Base-by-base conservation (phyloP, 768 basidiomycete genomes). In the Tricholoma saponaceum region DNA sequence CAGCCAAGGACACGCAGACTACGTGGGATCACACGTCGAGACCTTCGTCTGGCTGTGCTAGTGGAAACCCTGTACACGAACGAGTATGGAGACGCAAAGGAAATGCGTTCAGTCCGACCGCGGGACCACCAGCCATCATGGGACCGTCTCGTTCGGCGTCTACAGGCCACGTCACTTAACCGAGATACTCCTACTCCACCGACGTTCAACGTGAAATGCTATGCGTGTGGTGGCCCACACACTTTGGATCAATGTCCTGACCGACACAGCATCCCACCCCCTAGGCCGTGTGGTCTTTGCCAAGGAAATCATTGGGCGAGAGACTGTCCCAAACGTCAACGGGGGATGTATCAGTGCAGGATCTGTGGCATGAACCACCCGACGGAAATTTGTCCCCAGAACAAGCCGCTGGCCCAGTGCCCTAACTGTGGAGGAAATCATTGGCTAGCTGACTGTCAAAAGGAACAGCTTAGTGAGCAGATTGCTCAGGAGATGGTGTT, bases 21-120 rank as follows among this genome's bases (percentile, higher is more conserved):
- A 3, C 72, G 80, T 0, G 78, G 81, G 12, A 74, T 84, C 44
- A 83, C 83, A 0, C 63, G 69, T 5, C 79, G 79, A 28, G 84
- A 85, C 59, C 55, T 83, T 30, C 79, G 82, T 47, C 67, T 83
- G 32, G 83, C 81, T 7, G 66, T 68, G 7, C 67, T 69, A 12
- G 60, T 79, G n/a, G 81, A 85, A 60, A 57, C 23, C 0, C 53
- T 63, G 7, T 65, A 58, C 52, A 18, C 14, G 0, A 14, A 51
- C 9, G 7, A 47, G 4, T 60, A 46, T 44, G 46, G 26, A 9
- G 57, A 54, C 20, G 43, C 35, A 14, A n/a, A 26, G 23, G 7
- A 35, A 32, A 26, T 52, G 43, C 41, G 47, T 55, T 25, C 22
- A 10, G n/a, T 16, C 2, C 22, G 18, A 22, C 12, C 58, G 49